These are phyloP conservation scores for Coniochaeta prunicola DNA, from an alignment of 2,329 filamentous ascomycete species.

Conservation along the genomic window DNA sequence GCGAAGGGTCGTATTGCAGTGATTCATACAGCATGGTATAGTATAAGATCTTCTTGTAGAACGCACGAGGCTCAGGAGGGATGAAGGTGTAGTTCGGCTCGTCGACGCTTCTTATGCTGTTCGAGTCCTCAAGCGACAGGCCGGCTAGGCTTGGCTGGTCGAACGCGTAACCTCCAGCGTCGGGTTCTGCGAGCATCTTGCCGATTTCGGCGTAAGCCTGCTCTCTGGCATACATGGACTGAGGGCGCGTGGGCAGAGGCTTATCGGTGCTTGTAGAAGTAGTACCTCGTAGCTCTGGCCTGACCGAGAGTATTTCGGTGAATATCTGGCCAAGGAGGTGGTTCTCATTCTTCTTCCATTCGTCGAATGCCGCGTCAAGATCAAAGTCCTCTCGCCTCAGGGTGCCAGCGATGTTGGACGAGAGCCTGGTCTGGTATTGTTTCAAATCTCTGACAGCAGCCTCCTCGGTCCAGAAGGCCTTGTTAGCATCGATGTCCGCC, in stretches of 20 bases:
- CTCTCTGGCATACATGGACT: slow-evolving; percentile 38
- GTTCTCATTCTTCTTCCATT: slow-evolving; percentile 86
- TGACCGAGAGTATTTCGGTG: slow-evolving; percentile 78
- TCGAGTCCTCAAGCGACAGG: slow-evolving; percentile 52
- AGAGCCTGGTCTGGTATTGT: slow-evolving; percentile 83
- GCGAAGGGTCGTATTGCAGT: slow-evolving; percentile 44
- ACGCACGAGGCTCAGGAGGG: slow-evolving; percentile 72
- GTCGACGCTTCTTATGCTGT: slow-evolving; percentile 46
- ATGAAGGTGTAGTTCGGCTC: slow-evolving; percentile 80
- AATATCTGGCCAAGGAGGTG: slow-evolving; percentile 90
- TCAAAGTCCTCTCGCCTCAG: slow-evolving; percentile 84
- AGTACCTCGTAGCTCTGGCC: slow-evolving; percentile 76
- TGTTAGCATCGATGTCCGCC: slow-evolving; percentile 77
- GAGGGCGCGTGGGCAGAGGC: slow-evolving; percentile 47
- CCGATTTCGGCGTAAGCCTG: slow-evolving; percentile 45
- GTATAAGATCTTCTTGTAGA: slow-evolving; percentile 75
- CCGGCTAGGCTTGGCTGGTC: slow-evolving; percentile 64
- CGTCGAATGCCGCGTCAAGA: slow-evolving; percentile 75
- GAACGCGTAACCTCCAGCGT: slow-evolving; percentile 34
- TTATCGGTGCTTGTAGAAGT: slow-evolving; percentile 54
- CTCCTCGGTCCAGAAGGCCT: slow-evolving; percentile 80
- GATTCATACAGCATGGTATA: slow-evolving; percentile 64
- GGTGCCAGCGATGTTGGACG: slow-evolving; percentile 69
- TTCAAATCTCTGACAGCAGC: slow-evolving; percentile 88
- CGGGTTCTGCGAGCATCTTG: slow-evolving; percentile 40